Conservation (phyloP, 176 grass and related monocot genomes). For the Eleusine indica region DNA sequence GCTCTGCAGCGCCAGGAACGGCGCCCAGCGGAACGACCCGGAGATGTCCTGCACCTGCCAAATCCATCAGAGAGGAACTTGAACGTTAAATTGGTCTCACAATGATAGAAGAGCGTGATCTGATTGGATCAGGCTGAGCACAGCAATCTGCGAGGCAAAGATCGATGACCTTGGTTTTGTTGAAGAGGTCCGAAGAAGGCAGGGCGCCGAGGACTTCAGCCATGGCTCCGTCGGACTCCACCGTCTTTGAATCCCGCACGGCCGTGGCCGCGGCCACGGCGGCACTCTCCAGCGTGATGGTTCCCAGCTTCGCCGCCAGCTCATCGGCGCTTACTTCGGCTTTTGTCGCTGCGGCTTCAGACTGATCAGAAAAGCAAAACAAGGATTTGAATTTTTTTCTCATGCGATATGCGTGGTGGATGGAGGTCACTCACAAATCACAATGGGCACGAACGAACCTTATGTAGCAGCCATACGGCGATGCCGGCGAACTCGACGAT, state of each 20-base stretch:
- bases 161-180: constrained; percentile 79
- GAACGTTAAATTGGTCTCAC: neutral
- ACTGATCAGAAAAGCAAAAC: constrained; percentile 18
- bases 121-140: neutral
- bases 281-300: constrained; percentile 47
- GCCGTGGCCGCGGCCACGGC: neutral
- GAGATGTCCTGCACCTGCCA: constrained; percentile 81
- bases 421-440: neutral
- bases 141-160: neutral
- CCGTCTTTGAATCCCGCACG: neutral
- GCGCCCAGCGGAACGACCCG: constrained; percentile 94
- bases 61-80: neutral
- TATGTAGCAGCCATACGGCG: constrained; percentile 88
- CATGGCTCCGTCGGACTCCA: constrained; percentile 24
- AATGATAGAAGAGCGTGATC: neutral
- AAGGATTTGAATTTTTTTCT: no score
- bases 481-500: constrained; percentile 96
- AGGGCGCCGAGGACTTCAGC: constrained; percentile 73
- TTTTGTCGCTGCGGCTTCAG: constrained; percentile 27
- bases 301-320: constrained; percentile 67
- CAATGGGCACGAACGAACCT: constrained; percentile 23
- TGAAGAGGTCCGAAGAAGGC: constrained; percentile 93
- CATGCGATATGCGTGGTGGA: no score
- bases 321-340: constrained; percentile 47
- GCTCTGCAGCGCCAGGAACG: constrained; percentile 89